Conservation (phyloP, 768 basidiomycete genomes). For the Termitomyces sp. region DNA sequence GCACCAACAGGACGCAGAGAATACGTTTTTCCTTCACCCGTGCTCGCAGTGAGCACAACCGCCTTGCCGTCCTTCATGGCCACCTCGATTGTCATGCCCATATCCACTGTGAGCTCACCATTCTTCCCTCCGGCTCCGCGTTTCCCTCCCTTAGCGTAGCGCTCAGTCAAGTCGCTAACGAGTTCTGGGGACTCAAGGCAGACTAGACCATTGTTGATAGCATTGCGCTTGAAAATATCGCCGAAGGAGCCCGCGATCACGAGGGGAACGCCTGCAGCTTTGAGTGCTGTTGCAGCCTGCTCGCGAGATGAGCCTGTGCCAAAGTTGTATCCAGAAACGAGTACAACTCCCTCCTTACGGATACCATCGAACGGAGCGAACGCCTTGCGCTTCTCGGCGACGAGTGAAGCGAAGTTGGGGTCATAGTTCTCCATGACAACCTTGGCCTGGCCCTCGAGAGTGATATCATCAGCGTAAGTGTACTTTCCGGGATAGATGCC, state of each 20-base stretch:
- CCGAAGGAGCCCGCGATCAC: constrained; percentile 98
- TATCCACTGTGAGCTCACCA: constrained; percentile 82
- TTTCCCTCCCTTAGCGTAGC: constrained; percentile 67
- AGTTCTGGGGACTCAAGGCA: constrained; percentile 92
- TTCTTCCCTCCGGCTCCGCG: constrained; percentile 74
- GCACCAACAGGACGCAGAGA: constrained; percentile 73
- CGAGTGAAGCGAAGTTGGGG: constrained; percentile 70
- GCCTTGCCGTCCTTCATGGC: constrained; percentile 70
- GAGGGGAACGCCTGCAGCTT: constrained; percentile 86
- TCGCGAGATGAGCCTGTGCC: constrained; percentile 98
- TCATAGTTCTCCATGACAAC: constrained; percentile 99
- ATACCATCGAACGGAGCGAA: constrained; percentile 16
- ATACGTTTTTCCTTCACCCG: constrained; percentile 52
- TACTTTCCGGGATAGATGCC: constrained; percentile 99
- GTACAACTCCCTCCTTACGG: constrained; percentile 59
- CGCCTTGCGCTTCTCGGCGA: constrained; percentile 42
- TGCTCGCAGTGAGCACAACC: constrained; percentile 36
- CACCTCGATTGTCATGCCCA: constrained; percentile 58
- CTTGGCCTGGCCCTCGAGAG: constrained; percentile 87
- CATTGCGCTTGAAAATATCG: constrained; percentile 98
- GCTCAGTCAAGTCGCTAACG: constrained; percentile 73
- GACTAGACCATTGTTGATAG: constrained; percentile 97
- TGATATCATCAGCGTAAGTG: constrained; percentile 99
- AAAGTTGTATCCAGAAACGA: constrained; percentile 96
- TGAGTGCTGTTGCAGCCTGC: constrained; percentile 96